Conservation (phyloP, 2,329 filamentous ascomycete species). For the Arthrobotrys megalospora region DNA sequence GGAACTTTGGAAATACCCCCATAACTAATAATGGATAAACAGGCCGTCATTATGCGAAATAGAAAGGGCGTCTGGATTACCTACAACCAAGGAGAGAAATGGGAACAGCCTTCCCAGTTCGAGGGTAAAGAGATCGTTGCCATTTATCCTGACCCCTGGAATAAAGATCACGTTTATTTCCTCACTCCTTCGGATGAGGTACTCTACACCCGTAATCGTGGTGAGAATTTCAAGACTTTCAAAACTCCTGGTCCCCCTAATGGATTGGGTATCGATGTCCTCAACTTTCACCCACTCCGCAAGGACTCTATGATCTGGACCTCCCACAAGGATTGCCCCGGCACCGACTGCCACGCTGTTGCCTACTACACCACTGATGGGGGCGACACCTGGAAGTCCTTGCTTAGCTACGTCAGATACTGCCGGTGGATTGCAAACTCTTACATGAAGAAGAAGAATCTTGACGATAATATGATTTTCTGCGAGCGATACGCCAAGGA, state of each 20-base stretch:
- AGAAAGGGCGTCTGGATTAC: constrained; percentile 78
- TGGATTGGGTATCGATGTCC: constrained; percentile 31
- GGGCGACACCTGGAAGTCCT: constrained; percentile 82
- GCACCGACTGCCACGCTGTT: constrained; percentile 76
- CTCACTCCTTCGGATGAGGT: constrained; percentile 79
- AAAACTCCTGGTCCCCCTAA: constrained; percentile 77
- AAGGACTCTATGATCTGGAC: constrained; percentile 92
- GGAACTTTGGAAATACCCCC: background rate
- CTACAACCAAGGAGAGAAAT: constrained; percentile 88
- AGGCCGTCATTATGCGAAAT: constrained; percentile 74
- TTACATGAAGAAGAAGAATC: constrained; percentile 70
- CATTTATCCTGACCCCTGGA: constrained; percentile 84
- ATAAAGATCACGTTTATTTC: constrained; percentile 89
- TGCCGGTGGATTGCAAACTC: constrained; percentile 84
- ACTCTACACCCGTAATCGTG: constrained; percentile 86
- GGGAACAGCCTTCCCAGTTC: constrained; percentile 77
- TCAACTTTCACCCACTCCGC: constrained; percentile 82
- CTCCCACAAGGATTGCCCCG: constrained; percentile 49
- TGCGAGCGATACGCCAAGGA: constrained; percentile 77
- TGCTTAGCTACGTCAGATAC: constrained; percentile 81
- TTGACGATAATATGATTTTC: constrained; percentile 72
- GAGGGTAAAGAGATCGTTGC: constrained; percentile 78
- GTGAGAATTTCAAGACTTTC: constrained; percentile 80
- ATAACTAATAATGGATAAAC: constrained; percentile 18
- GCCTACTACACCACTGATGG: constrained; percentile 85